These are phyloP conservation scores for Diplodia seriata DNA, from an alignment of 2,329 filamentous ascomycete genomes.

Conservation along the genomic window DNA sequence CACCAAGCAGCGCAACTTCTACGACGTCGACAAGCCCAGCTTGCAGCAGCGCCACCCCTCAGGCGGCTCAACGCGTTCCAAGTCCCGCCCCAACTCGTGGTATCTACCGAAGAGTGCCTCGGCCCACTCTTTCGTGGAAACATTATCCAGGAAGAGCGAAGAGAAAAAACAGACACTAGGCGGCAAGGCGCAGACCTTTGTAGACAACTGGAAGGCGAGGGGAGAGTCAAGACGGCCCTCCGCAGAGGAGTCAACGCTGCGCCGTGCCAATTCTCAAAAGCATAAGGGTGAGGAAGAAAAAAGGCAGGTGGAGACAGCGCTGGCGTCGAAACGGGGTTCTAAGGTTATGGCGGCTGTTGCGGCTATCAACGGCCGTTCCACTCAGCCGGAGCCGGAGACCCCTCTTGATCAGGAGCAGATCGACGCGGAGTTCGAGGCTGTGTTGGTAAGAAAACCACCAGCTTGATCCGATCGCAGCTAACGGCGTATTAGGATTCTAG, in stretches of 20 bases:
- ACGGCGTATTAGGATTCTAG: slow-evolving; percentile 75
- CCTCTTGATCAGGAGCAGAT: slow-evolving; percentile 59
- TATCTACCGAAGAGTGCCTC: slow-evolving; percentile 52
- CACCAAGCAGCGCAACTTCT: slow-evolving; percentile 68
- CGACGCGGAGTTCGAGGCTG: slow-evolving; percentile 68
- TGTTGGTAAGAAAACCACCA: slow-evolving; percentile 63
- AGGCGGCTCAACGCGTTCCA: slow-evolving; percentile 36
- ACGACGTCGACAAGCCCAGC: slow-evolving; percentile 57
- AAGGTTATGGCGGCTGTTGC: slow-evolving; percentile 70
- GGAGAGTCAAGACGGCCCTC: slow-evolving; percentile 29
- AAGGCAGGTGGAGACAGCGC: slow-evolving; percentile 39
- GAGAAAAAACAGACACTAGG: slow-evolving; percentile 40
- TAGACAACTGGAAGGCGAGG: slow-evolving; percentile 30
- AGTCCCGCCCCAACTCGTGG: slow-evolving; percentile 60
- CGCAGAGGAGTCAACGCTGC: slow-evolving; percentile 22
- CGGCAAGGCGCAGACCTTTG: slow-evolving; percentile 29
- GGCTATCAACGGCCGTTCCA: slow-evolving; percentile 63
- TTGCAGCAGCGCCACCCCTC: slow-evolving; percentile 39
- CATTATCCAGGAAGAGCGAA: slow-evolving; percentile 47
- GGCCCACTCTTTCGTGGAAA: slow-evolving; percentile 50
- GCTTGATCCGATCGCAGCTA: slow-evolving; percentile 59
- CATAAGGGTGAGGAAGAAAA: slow-evolving; percentile 28
- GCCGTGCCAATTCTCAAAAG: slow-evolving; percentile 21
- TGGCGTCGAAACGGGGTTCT: slow-evolving; percentile 54
- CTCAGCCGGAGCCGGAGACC: slow-evolving; percentile 45